A percentile compares a stretch with the other conserved stretches of the same genome.
phyloP scores from a whole-genome alignment of 23 red algal genomes.

The Porphyridium purpureum region DNA sequence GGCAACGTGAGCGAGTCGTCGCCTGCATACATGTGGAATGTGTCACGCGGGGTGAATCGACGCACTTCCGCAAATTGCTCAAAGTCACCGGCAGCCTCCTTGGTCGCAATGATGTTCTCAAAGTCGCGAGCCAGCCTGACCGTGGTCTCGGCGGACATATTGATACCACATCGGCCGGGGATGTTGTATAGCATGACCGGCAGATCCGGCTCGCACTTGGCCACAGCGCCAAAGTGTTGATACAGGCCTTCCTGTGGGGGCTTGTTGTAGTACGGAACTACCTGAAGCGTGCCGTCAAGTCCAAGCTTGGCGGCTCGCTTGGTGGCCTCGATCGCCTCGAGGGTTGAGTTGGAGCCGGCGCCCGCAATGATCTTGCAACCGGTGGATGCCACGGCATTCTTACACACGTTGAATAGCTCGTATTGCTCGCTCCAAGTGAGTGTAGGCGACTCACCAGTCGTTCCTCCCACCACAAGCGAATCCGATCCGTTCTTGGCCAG shows the following conservation, averaged over 20 bases:
- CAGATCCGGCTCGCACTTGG: conserved; percentile 69
- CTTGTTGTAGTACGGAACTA: conserved; percentile 99
- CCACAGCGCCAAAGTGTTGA: conserved; percentile 80
- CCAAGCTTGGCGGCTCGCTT: conserved; percentile 53
- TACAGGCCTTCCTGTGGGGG: conserved; percentile 93
- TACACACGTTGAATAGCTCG: conserved; percentile 85
- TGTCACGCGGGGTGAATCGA: conserved; percentile 10
- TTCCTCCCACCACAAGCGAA: conserved; percentile 75
- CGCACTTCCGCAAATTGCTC: conserved; percentile 64
- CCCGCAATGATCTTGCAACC: conserved; percentile 73
- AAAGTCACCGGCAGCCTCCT: conserved; percentile 75
- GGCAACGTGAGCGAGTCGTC: conserved; percentile 87
- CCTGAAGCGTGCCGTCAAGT: conserved; percentile 88
- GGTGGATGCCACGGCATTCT: conserved; percentile 29
- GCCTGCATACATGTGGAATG: conserved; percentile 84
- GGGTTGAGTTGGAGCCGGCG: conserved; percentile 88
- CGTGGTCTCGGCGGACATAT: conserved; percentile 68
- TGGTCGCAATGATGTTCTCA: conserved; percentile 72
- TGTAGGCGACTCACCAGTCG: conserved; percentile 92
- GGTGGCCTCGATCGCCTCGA: conserved; percentile 90
- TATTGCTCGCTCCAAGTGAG: conserved; percentile 95
- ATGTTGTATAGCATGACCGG: conserved; percentile 99
- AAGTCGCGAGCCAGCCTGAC: conserved; percentile 35
- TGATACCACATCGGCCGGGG: conserved; percentile 66
- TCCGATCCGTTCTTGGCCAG: conserved; percentile 58